Percentiles rank a stretch among this genome's conserved stretches.
Evolutionary conservation across 441 rosid genomes (phyloP).

Genomic region (Jatropha podagrica): DNA sequence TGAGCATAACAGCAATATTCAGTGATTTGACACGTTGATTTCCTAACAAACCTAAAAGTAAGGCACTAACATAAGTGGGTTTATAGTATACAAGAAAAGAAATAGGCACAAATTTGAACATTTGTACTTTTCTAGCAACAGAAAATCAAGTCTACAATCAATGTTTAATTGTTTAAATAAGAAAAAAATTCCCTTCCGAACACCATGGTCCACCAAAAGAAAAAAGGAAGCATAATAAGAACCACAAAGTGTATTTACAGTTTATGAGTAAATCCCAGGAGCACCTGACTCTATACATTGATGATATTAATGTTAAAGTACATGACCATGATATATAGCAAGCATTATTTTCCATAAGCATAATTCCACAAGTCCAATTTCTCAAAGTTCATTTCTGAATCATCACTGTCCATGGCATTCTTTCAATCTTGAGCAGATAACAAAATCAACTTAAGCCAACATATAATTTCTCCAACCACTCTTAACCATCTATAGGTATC

Average conservation of each 20-base stretch:
- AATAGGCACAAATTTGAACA: neutral
- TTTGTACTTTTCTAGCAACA: neutral
- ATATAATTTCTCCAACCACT: neutral
- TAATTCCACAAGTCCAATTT: conserved; percentile 1
- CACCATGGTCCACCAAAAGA: neutral
- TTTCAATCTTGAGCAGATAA: neutral
- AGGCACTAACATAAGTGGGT: neutral
- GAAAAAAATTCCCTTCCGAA: neutral
- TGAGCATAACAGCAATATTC: conserved; percentile 28
- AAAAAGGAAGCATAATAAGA: neutral
- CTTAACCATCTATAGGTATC: neutral
- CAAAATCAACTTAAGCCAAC: neutral
- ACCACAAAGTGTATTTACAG: neutral
- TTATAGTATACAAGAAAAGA: neutral
- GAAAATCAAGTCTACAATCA: neutral
- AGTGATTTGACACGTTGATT: neutral
- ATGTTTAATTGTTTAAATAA: neutral
- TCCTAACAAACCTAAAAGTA: neutral
- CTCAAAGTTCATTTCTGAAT: neutral
- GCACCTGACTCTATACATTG: neutral
- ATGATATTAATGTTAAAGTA: neutral
- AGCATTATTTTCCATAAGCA: neutral
- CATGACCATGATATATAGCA: neutral
- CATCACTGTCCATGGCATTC: neutral
- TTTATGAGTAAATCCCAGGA: neutral